phyloP scores from a whole-genome alignment of 1,139 yeast species.

The Blastobotrys indianensis region DNA sequence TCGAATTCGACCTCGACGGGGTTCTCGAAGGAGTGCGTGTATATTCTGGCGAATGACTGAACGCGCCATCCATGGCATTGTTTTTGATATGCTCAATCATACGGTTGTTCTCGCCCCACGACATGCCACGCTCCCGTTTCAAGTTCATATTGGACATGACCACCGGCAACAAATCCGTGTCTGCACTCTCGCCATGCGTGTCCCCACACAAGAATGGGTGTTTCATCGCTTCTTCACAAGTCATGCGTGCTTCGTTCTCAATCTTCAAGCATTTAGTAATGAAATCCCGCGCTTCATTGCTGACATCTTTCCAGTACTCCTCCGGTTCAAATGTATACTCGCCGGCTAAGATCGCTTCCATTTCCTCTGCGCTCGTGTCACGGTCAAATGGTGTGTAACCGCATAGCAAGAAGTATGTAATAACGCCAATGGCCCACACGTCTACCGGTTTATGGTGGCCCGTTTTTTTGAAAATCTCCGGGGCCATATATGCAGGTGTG shows the following conservation, averaged over 20 bases:
- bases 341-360: constrained; percentile 51
- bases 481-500: constrained; percentile 72
- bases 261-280: constrained; percentile 48
- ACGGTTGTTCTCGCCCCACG: constrained; percentile 15
- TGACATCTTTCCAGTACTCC: constrained; percentile 54
- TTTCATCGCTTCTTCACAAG: constrained; percentile 41
- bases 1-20: background rate
- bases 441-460: constrained; percentile 62
- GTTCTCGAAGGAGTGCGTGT: constrained; percentile 1
- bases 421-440: constrained; percentile 74
- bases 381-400: constrained; percentile 81
- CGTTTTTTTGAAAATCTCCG: constrained; percentile 50
- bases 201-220: constrained; percentile 44
- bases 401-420: constrained; percentile 62
- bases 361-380: constrained; percentile 64
- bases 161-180: constrained; percentile 32
- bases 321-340: constrained; percentile 58
- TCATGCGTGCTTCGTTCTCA: constrained; percentile 44
- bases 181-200: constrained; percentile 18
- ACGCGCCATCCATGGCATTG: constrained; percentile 34
- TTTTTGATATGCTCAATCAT: constrained; percentile 12
- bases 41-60: constrained; percentile 30
- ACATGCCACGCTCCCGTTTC: constrained; percentile 17
- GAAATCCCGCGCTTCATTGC: constrained; percentile 53
- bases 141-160: constrained; percentile 31